These are phyloP conservation scores for Phytophthora tubulina DNA, from an alignment of 352 stramenopile genomes.

Conservation along the genomic window DNA sequence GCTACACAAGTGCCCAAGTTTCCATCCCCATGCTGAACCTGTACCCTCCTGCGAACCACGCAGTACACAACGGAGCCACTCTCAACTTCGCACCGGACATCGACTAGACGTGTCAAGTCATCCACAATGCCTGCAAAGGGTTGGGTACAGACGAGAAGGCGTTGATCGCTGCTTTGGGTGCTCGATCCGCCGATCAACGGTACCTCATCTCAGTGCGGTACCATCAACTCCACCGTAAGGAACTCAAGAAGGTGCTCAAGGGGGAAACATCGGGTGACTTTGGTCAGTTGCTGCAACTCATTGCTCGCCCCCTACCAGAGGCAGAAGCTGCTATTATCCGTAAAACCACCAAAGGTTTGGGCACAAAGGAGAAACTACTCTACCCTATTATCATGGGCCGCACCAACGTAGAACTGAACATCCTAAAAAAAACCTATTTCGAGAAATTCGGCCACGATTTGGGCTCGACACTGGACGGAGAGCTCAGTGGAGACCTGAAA, in stretches of 20 bases:
- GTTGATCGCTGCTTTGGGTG: constrained; percentile 55
- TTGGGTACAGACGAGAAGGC: constrained; percentile 66
- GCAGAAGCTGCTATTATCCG: constrained; percentile 68
- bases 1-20: background rate
- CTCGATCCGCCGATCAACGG: constrained; percentile 63
- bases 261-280: constrained; percentile 71
- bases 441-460: constrained; percentile 68
- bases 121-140: constrained; percentile 72
- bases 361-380: constrained; percentile 73
- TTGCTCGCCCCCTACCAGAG: constrained; percentile 64
- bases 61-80: constrained; percentile 56
- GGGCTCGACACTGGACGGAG: constrained; percentile 58
- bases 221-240: constrained; percentile 61
- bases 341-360: constrained; percentile 67
- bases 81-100: constrained; percentile 56
- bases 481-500: constrained; percentile 77
- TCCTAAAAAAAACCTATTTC: constrained; percentile 85
- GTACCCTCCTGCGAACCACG: constrained; percentile 74
- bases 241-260: constrained; percentile 67
- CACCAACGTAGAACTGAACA: constrained; percentile 74
- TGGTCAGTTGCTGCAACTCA: constrained; percentile 66
- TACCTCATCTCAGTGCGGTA: constrained; percentile 74
- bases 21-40: constrained; percentile 63
- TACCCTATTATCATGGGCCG: constrained; percentile 73
- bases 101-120: constrained; percentile 57